phyloP scores from a whole-genome alignment of 1,139 yeast species.

The Saccharomyces hybrid region DNA sequence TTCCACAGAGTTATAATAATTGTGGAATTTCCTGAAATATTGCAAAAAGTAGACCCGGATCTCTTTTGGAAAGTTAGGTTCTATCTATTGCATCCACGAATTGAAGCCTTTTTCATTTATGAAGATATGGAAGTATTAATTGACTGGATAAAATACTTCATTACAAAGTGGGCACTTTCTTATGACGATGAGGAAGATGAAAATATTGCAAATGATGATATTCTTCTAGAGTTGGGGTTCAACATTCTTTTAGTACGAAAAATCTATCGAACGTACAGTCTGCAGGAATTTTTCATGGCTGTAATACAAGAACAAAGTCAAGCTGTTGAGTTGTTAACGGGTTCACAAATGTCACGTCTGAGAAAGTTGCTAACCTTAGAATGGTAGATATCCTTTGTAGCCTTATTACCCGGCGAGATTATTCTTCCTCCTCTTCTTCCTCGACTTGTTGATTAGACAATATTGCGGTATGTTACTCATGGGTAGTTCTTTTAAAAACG shows the following conservation, averaged over 20 bases:
- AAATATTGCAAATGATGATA: background rate
- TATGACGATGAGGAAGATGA: background rate
- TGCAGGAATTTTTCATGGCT: too few species aligned
- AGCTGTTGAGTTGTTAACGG: too few species aligned
- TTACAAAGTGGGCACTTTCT: background rate
- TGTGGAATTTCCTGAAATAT: slow-evolving; percentile 11
- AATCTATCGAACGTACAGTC: too few species aligned
- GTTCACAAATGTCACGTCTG: too few species aligned
- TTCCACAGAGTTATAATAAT: slow-evolving; percentile 14
- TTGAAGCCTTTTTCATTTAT: slow-evolving; percentile 10
- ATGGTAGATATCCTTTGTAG: too few species aligned
- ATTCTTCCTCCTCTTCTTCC: too few species aligned
- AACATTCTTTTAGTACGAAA: slow-evolving; percentile 3
- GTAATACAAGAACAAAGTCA: too few species aligned
- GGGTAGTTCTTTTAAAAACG: too few species aligned
- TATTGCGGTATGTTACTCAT: too few species aligned
- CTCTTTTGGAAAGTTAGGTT: slow-evolving; percentile 21
- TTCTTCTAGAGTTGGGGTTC: slow-evolving; percentile 4
- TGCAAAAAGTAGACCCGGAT: slow-evolving; percentile 15
- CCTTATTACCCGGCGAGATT: too few species aligned
- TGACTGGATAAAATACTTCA: background rate
- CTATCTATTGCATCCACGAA: slow-evolving; percentile 8
- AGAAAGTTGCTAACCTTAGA: too few species aligned
- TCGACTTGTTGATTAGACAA: too few species aligned
- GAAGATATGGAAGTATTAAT: background rate